Conservation (phyloP, 495 filamentous ascomycete species). For the Endocarpon pusillum region DNA sequence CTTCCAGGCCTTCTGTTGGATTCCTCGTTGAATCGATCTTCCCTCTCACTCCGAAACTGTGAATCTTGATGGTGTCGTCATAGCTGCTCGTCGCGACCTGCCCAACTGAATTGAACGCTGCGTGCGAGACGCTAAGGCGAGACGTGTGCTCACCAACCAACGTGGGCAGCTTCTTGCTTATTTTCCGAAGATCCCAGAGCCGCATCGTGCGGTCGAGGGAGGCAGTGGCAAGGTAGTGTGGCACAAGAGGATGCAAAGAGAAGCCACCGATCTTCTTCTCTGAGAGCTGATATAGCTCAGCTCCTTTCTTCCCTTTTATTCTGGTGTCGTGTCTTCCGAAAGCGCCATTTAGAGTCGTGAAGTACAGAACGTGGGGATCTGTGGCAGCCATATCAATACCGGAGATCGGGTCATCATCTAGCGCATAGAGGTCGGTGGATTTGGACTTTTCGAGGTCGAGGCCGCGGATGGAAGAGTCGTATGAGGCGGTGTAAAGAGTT, state of each 20-base stretch:
- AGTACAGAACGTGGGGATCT: conserved; percentile 61
- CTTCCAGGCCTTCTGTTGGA: too few species aligned
- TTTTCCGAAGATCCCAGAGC: conserved; percentile 82
- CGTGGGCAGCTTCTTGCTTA: conserved; percentile 41
- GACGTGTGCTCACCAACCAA: conserved; percentile 69
- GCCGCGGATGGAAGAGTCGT: conserved; percentile 82
- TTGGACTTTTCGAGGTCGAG: conserved; percentile 67
- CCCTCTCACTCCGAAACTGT: conserved; percentile 52
- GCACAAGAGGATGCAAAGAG: conserved; percentile 54
- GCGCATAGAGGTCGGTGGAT: conserved; percentile 64
- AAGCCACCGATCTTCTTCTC: conserved; percentile 97
- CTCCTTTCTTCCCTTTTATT: conserved; percentile 28
- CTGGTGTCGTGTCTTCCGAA: conserved; percentile 70
- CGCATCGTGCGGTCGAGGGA: conserved; percentile 79
- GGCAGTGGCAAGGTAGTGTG: conserved; percentile 78
- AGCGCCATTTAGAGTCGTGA: conserved; percentile 67
- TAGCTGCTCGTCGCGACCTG: conserved; percentile 84
- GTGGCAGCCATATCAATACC: conserved; percentile 57
- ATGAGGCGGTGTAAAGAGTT: conserved; percentile 67
- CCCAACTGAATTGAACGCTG: conserved; percentile 65
- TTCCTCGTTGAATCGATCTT: conserved; percentile 5
- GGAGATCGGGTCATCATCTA: conserved; percentile 55
- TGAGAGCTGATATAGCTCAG: conserved; percentile 53
- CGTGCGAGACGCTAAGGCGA: conserved; percentile 74
- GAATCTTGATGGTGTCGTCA: conserved; percentile 88